Percentiles rank a stretch among this genome's conserved stretches.
Conservation (phyloP, 768 basidiomycete genomes). For the Phylloporus arenicola region DNA sequence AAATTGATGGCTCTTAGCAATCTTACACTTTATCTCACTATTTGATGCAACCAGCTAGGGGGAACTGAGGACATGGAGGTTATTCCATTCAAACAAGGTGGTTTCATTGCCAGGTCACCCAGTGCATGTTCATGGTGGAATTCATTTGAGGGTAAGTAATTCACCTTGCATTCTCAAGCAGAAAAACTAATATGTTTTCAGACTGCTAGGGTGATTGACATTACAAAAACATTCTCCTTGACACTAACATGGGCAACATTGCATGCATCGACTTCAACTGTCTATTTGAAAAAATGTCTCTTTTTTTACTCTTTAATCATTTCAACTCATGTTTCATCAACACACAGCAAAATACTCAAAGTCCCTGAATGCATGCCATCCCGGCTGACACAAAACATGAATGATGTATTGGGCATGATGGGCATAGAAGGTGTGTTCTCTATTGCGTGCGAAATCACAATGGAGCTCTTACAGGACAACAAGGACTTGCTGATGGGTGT, state of each 20-base stretch:
- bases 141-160: slow-evolving; percentile 79
- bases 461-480: slow-evolving; percentile 83
- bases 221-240: slow-evolving; percentile 92
- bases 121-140: slow-evolving; percentile 89
- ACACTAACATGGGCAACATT: slow-evolving; percentile 80
- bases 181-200: slow-evolving; percentile 23
- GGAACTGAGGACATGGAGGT: too few relatives aligned
- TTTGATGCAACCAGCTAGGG: too few relatives aligned
- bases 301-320: background rate
- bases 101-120: too few relatives aligned
- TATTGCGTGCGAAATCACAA: slow-evolving; percentile 86
- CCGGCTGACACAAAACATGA: slow-evolving; percentile 86
- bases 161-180: background rate
- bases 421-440: slow-evolving; percentile 94
- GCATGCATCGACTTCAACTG: slow-evolving; percentile 99
- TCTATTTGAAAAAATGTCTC: slow-evolving; percentile 83
- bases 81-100: too few relatives aligned
- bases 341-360: slow-evolving; percentile 73
- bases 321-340: background rate
- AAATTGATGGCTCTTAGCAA: too few relatives aligned
- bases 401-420: slow-evolving; percentile 88
- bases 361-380: slow-evolving; percentile 92
- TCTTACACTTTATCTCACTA: too few relatives aligned
- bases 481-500: slow-evolving; percentile 93
- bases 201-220: slow-evolving; percentile 97